Base-by-base conservation (phyloP, 192 early-diverging fungal species). In the Allomyces arbusculus region DNA sequence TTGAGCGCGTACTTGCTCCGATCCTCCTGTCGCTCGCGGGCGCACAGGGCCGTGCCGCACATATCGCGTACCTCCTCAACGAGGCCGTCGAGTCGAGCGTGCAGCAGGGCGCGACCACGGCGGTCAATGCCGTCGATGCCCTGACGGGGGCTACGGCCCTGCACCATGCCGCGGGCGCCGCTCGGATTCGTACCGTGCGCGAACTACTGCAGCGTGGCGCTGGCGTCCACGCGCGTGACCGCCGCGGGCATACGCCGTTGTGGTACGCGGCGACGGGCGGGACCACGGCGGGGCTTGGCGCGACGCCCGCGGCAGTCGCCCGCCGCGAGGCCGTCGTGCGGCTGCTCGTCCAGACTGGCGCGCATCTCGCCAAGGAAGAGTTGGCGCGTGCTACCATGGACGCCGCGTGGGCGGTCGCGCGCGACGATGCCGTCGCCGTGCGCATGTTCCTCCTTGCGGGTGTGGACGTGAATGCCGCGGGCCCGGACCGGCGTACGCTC, bases 361-460 rank as follows among this genome's bases (percentile, higher is more conserved):
- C 90, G 19, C 92, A 94, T 69, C 92, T 98, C 70, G 83, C 85
- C 63, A 86, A 90, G 61, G 84, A 84, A 10, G 92, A 95, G 69
- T 72, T 78, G 44, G 76, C 50, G 50, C 50, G 50, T 16, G 50
- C 50, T 8, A n/a, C 50, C 50, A n/a, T 58, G 16, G 50, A 58
- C 3, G 50, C 50, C 20, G 16, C 12, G 16, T 58, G 50, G 50
- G 20, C 16, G 16, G 50, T n/a, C 3, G 50, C 50, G 12, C 50
- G 50, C 20, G 50, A n/a, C 3, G 50, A 58, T 10, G 50, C 20
- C 4, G 50, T n/a, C 12, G 50, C 16, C 16, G 20, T 58, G 16
- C 50, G 50, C 50, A 14, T 14, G 20, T 58, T 14, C 16, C 3
- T 58, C 4, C 50, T 20, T 14, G 50, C 50, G 9, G 50, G 50